A percentile compares a stretch with the other conserved stretches of the same genome.
phyloP scores from a whole-genome alignment of 257 asterid genomes.

The Gardenia jasminoides region DNA sequence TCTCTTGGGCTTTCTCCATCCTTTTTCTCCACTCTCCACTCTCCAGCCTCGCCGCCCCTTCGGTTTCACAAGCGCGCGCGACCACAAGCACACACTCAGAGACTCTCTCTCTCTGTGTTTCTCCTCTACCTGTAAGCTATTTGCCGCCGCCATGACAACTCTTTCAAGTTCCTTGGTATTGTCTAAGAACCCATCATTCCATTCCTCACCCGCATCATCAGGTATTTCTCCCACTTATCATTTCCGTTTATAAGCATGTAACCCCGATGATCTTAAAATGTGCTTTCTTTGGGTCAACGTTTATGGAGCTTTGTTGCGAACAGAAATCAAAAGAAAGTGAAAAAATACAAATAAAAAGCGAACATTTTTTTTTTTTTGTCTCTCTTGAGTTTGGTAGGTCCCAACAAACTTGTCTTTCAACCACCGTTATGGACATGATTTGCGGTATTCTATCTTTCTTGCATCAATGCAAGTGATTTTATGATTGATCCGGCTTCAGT shows the following conservation, averaged over 20 bases:
- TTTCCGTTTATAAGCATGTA: not conserved
- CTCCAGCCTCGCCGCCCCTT: slow-evolving; percentile 5
- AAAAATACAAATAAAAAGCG: not conserved
- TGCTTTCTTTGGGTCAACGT: not conserved
- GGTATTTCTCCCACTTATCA: slow-evolving; percentile 28
- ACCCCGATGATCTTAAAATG: not conserved
- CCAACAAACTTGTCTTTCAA: not conserved
- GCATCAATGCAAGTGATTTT: not conserved
- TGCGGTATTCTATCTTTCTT: not conserved
- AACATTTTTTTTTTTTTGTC: not conserved
- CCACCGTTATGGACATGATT: not conserved
- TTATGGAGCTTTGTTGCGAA: not conserved
- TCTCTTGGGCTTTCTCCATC: slow-evolving; percentile 7
- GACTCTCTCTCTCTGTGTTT: not conserved
- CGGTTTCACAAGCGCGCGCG: not conserved
- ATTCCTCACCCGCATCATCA: slow-evolving; percentile 28
- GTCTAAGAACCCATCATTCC: slow-evolving; percentile 29
- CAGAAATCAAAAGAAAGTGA: not conserved
- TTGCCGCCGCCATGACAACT: slow-evolving; percentile 38
- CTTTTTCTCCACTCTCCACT: not conserved
- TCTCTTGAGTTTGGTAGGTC: not conserved
- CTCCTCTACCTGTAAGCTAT: slow-evolving; percentile 6
- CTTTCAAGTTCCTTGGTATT: slow-evolving; percentile 42
- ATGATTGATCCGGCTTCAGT: not conserved
- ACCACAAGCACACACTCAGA: not conserved